Base-by-base conservation (phyloP, 371 early-diverging fungal genomes). In the Mucor sp. region DNA sequence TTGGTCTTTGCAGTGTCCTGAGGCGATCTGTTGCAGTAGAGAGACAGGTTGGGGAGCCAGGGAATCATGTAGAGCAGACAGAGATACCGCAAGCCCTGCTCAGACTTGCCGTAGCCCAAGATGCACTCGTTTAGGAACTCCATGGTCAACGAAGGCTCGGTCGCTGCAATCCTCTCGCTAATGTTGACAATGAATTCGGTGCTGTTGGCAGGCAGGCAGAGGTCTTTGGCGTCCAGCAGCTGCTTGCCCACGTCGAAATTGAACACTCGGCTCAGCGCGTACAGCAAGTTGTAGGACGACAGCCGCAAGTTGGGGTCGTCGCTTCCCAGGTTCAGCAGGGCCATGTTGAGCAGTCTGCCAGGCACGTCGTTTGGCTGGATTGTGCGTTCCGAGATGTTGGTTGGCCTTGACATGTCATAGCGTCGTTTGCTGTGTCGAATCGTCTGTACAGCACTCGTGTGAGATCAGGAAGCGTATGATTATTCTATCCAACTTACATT, bases 291-390 rank as follows among this genome's bases (percentile, higher is more conserved):
- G 80, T 96, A 97, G 0, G 94, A 89, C 33, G 93, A 87, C 32
- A 90, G 70, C 5, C 97, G 80, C 55, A 97, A 74, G 41, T 83
- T 85, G 4, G 93, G 83, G 67, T 94, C 94, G 12, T 86, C 87
- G 25, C 91, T 90, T 0, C 93, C 94, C 37, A 94, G 75, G 67
- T 95, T 95, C 39, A 94, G 74, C 68, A 97, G 71, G 21, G 95
- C 92, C 86, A 96, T 94, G 70, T 94, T 95, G 41, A 96, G 79
- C 44, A 97, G 74, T 19, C 93, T 91, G 12, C 96, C 97, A 0
- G 96, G 94, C 6, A 95, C 94, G 76, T 95, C 95, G 6, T 85
- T 84, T 3, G 96, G 95, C 37, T 90, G 84, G 60, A 97, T 90
- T 8, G 84, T 85, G 47, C 94, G 85, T 58, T 91, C 87, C 3